A percentile compares a stretch with the other conserved stretches of the same genome.
phyloP scores from a whole-genome alignment of 2,329 filamentous ascomycete genomes.

The Arthroderma uncinatum region DNA sequence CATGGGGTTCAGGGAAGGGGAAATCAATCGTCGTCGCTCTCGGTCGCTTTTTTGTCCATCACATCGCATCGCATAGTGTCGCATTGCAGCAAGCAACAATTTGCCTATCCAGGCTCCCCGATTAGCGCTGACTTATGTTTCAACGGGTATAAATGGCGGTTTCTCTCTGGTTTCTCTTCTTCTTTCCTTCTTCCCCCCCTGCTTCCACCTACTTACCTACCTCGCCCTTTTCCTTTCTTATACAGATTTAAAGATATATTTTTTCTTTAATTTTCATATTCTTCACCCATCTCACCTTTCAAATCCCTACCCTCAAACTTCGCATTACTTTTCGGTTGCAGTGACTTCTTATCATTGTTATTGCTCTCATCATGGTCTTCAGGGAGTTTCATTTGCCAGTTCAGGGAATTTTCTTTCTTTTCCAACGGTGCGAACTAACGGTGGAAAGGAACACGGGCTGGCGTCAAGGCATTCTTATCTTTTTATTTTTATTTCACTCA shows the following conservation, averaged over 20 bases:
- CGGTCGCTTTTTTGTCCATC: not conserved
- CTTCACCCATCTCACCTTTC: not conserved
- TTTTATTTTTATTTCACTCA: not conserved
- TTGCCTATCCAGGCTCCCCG: not conserved
- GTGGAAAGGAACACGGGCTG: conserved; percentile 1
- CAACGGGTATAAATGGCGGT: conserved; percentile 1
- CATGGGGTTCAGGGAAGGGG: conserved; percentile 3
- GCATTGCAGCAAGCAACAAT: not conserved
- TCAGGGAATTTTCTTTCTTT: conserved; percentile 1
- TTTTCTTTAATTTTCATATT: not conserved
- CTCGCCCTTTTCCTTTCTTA: not conserved
- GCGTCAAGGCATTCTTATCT: not conserved
- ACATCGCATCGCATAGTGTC: not conserved
- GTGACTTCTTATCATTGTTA: not conserved
- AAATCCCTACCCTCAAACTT: not conserved
- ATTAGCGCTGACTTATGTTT: not conserved
- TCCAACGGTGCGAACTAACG: not conserved
- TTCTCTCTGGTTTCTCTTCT: not conserved
- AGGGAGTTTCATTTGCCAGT: not conserved
- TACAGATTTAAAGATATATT: not conserved
- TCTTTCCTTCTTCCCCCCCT: not conserved
- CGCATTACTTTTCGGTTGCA: not conserved
- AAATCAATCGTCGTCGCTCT: not conserved
- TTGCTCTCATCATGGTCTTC: not conserved
- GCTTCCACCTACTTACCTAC: not conserved